These are phyloP conservation scores for Boletus pseudo-olivaceus DNA, from an alignment of 768 basidiomycete species.

Conservation along the genomic window DNA sequence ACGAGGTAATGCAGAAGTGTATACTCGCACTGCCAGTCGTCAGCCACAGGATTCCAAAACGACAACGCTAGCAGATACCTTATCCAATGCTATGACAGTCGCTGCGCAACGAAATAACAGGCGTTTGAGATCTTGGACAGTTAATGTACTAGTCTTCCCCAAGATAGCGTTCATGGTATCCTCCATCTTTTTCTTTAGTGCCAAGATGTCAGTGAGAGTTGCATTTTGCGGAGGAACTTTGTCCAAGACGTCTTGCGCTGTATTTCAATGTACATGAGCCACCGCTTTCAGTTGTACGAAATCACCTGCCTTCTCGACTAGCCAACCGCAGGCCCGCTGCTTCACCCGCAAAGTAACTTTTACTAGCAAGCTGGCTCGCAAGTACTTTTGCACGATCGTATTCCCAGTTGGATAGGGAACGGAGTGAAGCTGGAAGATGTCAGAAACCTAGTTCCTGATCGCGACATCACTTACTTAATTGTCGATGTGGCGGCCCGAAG, in stretches of 20 bases:
- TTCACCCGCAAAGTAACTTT: constrained; percentile 88
- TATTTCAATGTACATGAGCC: neutral
- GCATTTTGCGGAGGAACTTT: constrained; percentile 58
- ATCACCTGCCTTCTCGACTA: constrained; percentile 53
- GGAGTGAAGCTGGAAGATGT: constrained; percentile 47
- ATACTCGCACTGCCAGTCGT: constrained; percentile 65
- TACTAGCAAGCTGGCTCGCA: constrained; percentile 82
- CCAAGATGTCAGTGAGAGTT: constrained; percentile 57
- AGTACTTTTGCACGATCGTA: constrained; percentile 80
- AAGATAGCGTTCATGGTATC: constrained; percentile 65
- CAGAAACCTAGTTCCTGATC: neutral
- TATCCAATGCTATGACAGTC: constrained; percentile 63
- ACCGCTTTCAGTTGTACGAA: neutral
- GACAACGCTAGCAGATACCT: constrained; percentile 38
- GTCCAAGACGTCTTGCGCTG: constrained; percentile 58
- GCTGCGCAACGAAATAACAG: constrained; percentile 86
- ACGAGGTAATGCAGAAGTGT: constrained; percentile 87
- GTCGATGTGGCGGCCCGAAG: constrained; percentile 72
- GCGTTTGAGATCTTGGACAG: constrained; percentile 78
- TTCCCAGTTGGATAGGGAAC: constrained; percentile 56
- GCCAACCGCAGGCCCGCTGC: constrained; percentile 76
- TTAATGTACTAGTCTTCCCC: constrained; percentile 67
- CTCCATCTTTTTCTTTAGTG: constrained; percentile 65
- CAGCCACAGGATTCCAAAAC: neutral
- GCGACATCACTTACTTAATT: constrained; percentile 53